phyloP scores from a whole-genome alignment of 2,329 filamentous ascomycete genomes.

The Ceratocystis destructans region DNA sequence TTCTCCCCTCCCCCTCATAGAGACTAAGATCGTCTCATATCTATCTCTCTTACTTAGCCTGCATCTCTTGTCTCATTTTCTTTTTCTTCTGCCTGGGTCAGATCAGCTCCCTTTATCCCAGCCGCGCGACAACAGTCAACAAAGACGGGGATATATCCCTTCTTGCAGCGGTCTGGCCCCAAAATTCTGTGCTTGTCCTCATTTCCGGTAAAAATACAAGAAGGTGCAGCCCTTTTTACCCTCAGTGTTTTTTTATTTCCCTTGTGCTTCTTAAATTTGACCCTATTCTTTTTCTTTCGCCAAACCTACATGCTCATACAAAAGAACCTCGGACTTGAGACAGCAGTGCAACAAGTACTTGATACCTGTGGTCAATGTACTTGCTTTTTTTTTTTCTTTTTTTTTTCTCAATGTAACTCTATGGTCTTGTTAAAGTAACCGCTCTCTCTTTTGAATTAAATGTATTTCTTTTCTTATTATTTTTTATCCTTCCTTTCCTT shows the following conservation, averaged over 20 bases:
- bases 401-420: not conserved
- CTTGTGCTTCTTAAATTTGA: not conserved
- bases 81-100: no score
- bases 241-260: not conserved
- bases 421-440: not conserved
- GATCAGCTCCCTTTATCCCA: not conserved
- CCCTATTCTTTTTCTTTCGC: not conserved
- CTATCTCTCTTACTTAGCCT: no score
- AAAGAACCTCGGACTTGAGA: no score
- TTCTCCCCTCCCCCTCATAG: not conserved
- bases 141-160: constrained; percentile 1
- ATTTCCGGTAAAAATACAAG: constrained; percentile 4
- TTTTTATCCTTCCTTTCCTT: not conserved
- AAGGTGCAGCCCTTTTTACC: not conserved
- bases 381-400: not conserved
- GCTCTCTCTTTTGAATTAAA: not conserved
- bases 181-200: not conserved
- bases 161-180: not conserved
- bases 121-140: not conserved
- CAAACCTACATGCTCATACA: no score
- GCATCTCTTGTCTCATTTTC: not conserved
- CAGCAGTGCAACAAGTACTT: no score
- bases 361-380: no score
- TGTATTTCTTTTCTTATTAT: not conserved
- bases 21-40: not conserved